Base-by-base conservation (phyloP, 2,329 filamentous ascomycete genomes). In the Polychaeton citri region DNA sequence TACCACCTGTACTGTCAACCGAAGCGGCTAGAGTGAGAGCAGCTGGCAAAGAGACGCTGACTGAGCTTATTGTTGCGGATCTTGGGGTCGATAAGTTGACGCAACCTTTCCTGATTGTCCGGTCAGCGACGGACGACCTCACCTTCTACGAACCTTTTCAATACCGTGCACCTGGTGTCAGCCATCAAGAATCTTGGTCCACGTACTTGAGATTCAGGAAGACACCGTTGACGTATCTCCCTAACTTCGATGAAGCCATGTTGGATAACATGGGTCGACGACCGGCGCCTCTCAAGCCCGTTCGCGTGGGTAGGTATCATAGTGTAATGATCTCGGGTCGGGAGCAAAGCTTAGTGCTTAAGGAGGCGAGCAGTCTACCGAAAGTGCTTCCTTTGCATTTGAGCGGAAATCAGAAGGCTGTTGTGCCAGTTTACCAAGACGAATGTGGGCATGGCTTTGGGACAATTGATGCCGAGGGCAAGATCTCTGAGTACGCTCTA, bases 121-220 rank as follows among this genome's bases (percentile, higher is more conserved):
- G 88, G 34, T 84, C 84, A 33, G 69, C 73, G 7, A 79, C 75
- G 40, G 81, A 94, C 44, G 87, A 96, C 52, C 63, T 96, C 21
- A 80, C 81, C 8, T 71, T 96, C 32, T 98, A 96, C 54, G 77
- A 90, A 53, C 86, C 88, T 2, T 80, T 85, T 47, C 68, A 73
- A 30, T 53, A 63, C 63, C 19, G 56, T 56, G 26, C 38, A 54
- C 49, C 38, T 43, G n/a, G 48, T 51, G 6, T 46, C 60, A 28
- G 30, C 18, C 12, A 32, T 13, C 10, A 16, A n/a, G 15, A 30
- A 19, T 58, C 66, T 5, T 69, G 79, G 45, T 63, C 70, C 1
- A 61, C 64, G 17, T 71, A 69, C 6, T 63, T 95, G 8, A 73
- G 76, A 37, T 94, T 93, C 58, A 68, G 79, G 37, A 94, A 94